Conservation (phyloP, 2,329 filamentous ascomycete genomes). For the Aspergillus latus region DNA sequence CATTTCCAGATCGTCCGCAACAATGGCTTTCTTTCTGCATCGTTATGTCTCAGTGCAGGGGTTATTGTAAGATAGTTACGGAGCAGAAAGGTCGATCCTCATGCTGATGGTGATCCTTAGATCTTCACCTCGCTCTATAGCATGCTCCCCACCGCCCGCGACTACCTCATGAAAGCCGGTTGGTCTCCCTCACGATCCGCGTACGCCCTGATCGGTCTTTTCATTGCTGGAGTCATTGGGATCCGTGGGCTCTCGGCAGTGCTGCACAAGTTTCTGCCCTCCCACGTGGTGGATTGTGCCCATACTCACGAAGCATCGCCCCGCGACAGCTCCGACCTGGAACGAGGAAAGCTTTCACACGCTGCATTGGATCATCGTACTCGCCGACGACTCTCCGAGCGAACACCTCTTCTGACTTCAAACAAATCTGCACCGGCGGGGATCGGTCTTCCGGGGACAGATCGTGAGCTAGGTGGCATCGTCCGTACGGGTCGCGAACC, state of each 20-base stretch:
- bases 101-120: conserved; percentile 46
- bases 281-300: conserved; percentile 51
- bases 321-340: conserved; percentile 37
- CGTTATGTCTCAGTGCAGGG: conserved; percentile 88
- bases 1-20: conserved; percentile 87
- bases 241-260: conserved; percentile 47
- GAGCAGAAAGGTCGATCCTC: background rate
- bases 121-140: conserved; percentile 89
- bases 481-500: conserved; percentile 29
- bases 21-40: conserved; percentile 81
- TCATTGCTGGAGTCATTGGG: conserved; percentile 48
- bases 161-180: conserved; percentile 70
- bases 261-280: conserved; percentile 50
- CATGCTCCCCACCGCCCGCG: conserved; percentile 85
- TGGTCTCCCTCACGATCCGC: conserved; percentile 66
- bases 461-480: conserved; percentile 18
- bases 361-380: conserved; percentile 18
- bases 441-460: conserved; percentile 15
- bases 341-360: conserved; percentile 30
- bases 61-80: conserved; percentile 69
- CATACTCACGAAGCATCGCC: conserved; percentile 42
- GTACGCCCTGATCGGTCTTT: conserved; percentile 47
- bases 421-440: conserved; percentile 27
- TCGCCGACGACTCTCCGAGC: conserved; percentile 24
- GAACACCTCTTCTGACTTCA: conserved; percentile 31